These are phyloP conservation scores for Malus hybrid DNA, from an alignment of 331 rosid species.

Conservation along the genomic window DNA sequence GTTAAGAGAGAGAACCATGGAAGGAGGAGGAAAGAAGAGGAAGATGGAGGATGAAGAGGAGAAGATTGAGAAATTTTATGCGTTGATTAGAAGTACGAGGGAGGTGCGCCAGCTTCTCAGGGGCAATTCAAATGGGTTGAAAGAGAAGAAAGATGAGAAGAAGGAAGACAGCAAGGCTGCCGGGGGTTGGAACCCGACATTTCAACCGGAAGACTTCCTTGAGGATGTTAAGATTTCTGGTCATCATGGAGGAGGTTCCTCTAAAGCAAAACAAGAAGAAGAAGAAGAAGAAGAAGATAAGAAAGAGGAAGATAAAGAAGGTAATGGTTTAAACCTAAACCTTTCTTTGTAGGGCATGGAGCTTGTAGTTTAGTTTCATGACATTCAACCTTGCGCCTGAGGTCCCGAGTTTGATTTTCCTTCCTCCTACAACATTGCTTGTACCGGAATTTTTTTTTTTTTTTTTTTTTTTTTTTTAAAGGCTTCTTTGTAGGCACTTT, in stretches of 20 bases:
- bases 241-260: conserved; percentile 18
- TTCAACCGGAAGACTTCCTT: conserved; percentile 69
- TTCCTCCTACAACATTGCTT: too few species aligned
- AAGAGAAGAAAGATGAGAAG: conserved; percentile 10
- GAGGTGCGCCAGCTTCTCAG: conserved; percentile 34
- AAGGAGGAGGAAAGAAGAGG: conserved; percentile 57
- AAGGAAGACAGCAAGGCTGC: conserved; percentile 1
- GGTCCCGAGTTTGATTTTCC: too few species aligned
- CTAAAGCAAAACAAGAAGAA: conserved; percentile 6
- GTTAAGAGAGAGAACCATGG: conserved; percentile 27
- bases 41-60: conserved; percentile 48
- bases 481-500: too few species aligned
- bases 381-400: too few species aligned
- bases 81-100: conserved; percentile 60
- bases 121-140: neutral
- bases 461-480: too few species aligned
- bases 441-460: too few species aligned
- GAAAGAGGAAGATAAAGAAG: conserved; percentile 20
- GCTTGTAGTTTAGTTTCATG: too few species aligned
- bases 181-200: conserved; percentile 57
- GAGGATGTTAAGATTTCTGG: conserved; percentile 14
- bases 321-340: conserved; percentile 43
- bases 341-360: conserved; percentile 45
- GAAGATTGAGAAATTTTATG: conserved; percentile 60
- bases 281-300: neutral